Conservation (phyloP, 2,329 filamentous ascomycete genomes). For the Colletotrichum shisoi region DNA sequence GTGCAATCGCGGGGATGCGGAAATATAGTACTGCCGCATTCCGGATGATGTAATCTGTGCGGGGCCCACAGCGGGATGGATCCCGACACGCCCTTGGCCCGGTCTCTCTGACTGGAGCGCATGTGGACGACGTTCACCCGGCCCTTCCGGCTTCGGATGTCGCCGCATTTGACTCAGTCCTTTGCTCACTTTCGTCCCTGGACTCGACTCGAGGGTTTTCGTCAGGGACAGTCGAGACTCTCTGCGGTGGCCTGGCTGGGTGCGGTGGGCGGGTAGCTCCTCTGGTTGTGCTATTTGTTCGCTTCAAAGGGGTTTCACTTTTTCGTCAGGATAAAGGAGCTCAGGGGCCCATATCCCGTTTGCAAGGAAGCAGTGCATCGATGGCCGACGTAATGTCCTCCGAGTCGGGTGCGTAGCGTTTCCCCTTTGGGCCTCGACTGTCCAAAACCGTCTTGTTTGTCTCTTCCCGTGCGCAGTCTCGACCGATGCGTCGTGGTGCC, state of each 20-base stretch:
- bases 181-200: constrained; percentile 9
- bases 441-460: no score
- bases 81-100: not conserved
- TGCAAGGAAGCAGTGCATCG: no score
- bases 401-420: not conserved
- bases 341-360: no score
- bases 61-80: not conserved
- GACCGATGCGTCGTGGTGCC: no score
- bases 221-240: constrained; percentile 2
- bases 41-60: not conserved
- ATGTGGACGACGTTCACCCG: constrained; percentile 6
- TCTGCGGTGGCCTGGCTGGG: not conserved
- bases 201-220: constrained; percentile 9
- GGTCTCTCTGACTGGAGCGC: constrained; percentile 33
- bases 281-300: not conserved
- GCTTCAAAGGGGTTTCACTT: constrained; percentile 12
- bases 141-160: constrained; percentile 26
- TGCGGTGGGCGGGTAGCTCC: not conserved
- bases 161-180: constrained; percentile 7
- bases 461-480: no score
- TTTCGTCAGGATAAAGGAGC: no score
- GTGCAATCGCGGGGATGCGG: constrained; percentile 23
- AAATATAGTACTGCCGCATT: constrained; percentile 9
- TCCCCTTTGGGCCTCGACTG: not conserved
- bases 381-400: not conserved